Evolutionary conservation across 2,329 filamentous ascomycete species (phyloP).

Genomic region (Claviceps arundinis): DNA sequence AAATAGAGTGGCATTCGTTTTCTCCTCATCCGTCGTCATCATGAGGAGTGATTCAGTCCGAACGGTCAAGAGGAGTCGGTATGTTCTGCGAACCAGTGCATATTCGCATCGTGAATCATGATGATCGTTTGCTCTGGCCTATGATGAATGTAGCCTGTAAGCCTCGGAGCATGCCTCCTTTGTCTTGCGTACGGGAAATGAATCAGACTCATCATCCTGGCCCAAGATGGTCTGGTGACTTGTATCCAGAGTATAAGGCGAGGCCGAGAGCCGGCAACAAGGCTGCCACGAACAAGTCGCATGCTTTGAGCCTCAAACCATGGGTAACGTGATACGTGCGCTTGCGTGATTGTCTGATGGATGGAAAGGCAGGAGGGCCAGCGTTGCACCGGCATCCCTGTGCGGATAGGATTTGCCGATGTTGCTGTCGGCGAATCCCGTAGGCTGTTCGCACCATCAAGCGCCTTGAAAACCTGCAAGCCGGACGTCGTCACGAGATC

Average conservation of each 20-base stretch:
- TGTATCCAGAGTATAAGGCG: not conserved
- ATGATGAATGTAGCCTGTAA: not conserved
- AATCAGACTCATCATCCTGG: not conserved
- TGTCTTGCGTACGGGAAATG: not conserved
- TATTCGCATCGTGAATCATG: not conserved
- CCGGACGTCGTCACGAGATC: no score
- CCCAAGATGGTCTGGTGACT: not conserved
- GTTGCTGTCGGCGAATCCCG: slow-evolving; percentile 4
- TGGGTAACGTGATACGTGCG: not conserved
- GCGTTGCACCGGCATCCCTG: slow-evolving; percentile 1
- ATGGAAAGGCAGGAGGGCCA: not conserved
- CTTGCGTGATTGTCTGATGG: not conserved
- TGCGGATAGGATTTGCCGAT: slow-evolving; percentile 4
- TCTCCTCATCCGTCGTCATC: not conserved
- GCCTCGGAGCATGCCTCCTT: not conserved
- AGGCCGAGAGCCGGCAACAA: not conserved
- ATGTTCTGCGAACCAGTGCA: not conserved
- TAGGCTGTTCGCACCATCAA: not conserved
- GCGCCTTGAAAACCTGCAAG: not conserved
- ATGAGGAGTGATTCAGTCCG: not conserved
- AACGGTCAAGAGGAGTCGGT: not conserved
- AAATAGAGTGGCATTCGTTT: not conserved
- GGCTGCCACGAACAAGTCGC: not conserved
- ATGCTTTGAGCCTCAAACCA: not conserved
- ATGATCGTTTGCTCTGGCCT: not conserved